Base-by-base conservation (phyloP, 768 basidiomycete genomes). In the Naganishia vaughanmartiniae region DNA sequence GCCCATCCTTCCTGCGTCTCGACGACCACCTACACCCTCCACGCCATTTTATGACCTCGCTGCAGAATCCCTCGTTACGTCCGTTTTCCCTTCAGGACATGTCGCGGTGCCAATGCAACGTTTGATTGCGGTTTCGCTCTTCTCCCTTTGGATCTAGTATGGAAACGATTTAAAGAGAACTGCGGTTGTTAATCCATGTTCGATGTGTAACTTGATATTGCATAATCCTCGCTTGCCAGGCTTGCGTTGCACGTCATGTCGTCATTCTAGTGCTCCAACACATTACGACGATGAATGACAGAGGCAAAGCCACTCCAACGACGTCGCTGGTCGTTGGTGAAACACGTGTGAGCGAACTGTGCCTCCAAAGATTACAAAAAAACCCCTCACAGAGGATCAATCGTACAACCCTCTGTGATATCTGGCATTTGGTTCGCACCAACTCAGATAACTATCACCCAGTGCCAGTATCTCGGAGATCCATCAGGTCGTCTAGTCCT, bases 131-230 rank as follows among this genome's bases (percentile, higher is more conserved):
- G 30, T 34, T n/a, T 63, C 39, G 60, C 60, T 63, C 33, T 45
- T 36, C 42, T 45, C 48, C 48, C 48, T 36, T 63, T 19, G 60
- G 60, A 63, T 42, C 46, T 63, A 30, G 60, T 42, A 63, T 63
- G 60, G 60, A 45, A 63, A 63, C 39, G 60, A 63, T n/a, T 42
- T 63, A 30, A 63, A 63, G 60, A 63, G 39, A 63, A 63, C 60
- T 26, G 42, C 39, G 60, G 60, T 26, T 42, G 26, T 42, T 63
- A 24, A 63, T 63, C 60, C 60, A 63, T 63, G 60, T 63, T 42
- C 60, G 9, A 36, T n/a, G 60, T 63, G 60, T 63, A 63, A 42
- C 42, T 63, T 45, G 39, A 63, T 63, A 34, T 42, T 58, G 60
- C 60, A 63, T 63, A 63, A 63, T 46, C 60, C 60, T 63, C 60